Evolutionary conservation across 768 basidiomycete species (phyloP).

Genomic region (Obba rivulosa): DNA sequence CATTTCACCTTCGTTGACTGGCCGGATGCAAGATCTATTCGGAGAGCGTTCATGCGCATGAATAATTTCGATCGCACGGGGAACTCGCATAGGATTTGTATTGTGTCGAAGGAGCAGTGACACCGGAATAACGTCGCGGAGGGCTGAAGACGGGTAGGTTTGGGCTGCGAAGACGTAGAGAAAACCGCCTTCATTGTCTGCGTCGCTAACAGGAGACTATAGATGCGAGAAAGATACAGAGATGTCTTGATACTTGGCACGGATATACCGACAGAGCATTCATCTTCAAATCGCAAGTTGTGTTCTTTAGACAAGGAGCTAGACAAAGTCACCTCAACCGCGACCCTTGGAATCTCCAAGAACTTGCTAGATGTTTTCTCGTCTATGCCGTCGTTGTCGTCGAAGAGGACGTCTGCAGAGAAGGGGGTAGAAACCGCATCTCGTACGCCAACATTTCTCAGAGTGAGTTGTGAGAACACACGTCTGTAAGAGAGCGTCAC

Average conservation of each 20-base stretch:
- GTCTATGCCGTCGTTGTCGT: conserved; percentile 24
- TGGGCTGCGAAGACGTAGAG: conserved; percentile 14
- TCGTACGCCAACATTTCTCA: conserved; percentile 49
- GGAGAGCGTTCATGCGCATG: conserved; percentile 27
- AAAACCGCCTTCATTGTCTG: conserved; percentile 43
- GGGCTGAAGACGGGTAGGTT: conserved; percentile 8
- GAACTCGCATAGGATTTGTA: conserved; percentile 45
- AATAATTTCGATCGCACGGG: conserved; percentile 42
- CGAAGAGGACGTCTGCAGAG: conserved; percentile 59
- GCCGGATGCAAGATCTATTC: conserved; percentile 14
- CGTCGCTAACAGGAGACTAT: conserved; percentile 60
- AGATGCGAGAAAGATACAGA: conserved; percentile 63
- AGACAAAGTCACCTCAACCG: conserved; percentile 23
- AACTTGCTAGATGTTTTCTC: conserved; percentile 35
- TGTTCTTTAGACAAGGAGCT: conserved; percentile 12
- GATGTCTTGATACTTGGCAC: conserved; percentile 48
- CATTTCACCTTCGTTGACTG: conserved; percentile 28
- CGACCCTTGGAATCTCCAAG: conserved; percentile 33
- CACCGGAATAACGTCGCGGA: conserved; percentile 11
- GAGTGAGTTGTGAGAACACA: conserved; percentile 36
- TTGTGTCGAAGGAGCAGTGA: conserved; percentile 32
- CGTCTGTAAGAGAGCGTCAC: conserved; percentile 25
- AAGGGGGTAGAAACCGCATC: conserved; percentile 62
- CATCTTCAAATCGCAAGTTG: conserved; percentile 23
- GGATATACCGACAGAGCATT: conserved; percentile 41